Evolutionary conservation across 306 rosid species (phyloP).

Genomic region (Cucurbita ficifolia): DNA sequence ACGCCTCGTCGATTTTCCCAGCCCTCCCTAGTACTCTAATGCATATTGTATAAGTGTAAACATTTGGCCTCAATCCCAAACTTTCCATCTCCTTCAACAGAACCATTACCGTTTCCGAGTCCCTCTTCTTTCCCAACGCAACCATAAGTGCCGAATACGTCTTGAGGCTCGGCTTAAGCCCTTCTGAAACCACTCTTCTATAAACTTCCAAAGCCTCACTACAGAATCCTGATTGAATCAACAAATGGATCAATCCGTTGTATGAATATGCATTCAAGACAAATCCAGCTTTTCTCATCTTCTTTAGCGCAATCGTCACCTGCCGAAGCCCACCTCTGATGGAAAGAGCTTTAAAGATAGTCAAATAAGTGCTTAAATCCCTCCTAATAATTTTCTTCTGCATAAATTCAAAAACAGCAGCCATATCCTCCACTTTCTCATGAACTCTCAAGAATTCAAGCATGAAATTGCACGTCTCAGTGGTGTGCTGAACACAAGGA

Average conservation of each 20-base stretch:
- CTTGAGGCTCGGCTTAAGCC: slow-evolving; percentile 76
- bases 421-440: slow-evolving; percentile 58
- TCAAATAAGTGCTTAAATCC: slow-evolving; percentile 46
- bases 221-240: slow-evolving; percentile 52
- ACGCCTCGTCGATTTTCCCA: slow-evolving; percentile 67
- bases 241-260: slow-evolving; percentile 69
- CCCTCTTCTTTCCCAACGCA: slow-evolving; percentile 77
- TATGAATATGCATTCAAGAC: slow-evolving; percentile 79
- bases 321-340: slow-evolving; percentile 71
- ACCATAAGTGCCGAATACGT: slow-evolving; percentile 89
- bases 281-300: slow-evolving; percentile 58
- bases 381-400: slow-evolving; percentile 58
- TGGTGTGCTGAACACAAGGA: slow-evolving; percentile 53
- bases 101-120: slow-evolving; percentile 47
- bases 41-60: slow-evolving; percentile 83
- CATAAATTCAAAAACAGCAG: slow-evolving; percentile 59
- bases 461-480: slow-evolving; percentile 79
- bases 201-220: slow-evolving; percentile 69
- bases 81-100: slow-evolving; percentile 66
- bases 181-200: slow-evolving; percentile 54
- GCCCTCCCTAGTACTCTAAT: slow-evolving; percentile 83
- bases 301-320: slow-evolving; percentile 40
- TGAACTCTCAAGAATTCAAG: slow-evolving; percentile 52
- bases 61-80: slow-evolving; percentile 78
- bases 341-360: slow-evolving; percentile 47